These are phyloP conservation scores for Vitis vinifera DNA, from an alignment of 164 flowering plant genomes.

Conservation along the genomic window ASM3070453v1 NC_081817.1:23263001-23263500, in stretches of 20 bases:
- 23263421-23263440: constrained; percentile 30
- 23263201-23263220: too few relatives aligned
- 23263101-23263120: constrained; percentile 45
- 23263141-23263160: constrained; percentile 36
- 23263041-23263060: constrained; percentile 44
- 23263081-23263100: constrained; percentile 45
- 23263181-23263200: constrained; percentile 19
- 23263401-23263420: constrained; percentile 23
- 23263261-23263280: constrained; percentile 34
- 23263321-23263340: constrained; percentile 44
- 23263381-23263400: constrained; percentile 36
- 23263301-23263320: constrained; percentile 51
- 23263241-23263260: constrained; percentile 44
- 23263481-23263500: constrained; percentile 42
- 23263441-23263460: constrained; percentile 33
- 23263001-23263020: constrained; percentile 51
- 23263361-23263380: constrained; percentile 45
- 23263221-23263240: too few relatives aligned
- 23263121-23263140: constrained; percentile 45
- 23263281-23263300: constrained; percentile 43
- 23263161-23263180: constrained; percentile 37
- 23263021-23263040: constrained; percentile 37
- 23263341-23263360: constrained; percentile 34
- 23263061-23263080: constrained; percentile 44
- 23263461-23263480: constrained; percentile 36